A percentile compares a stretch with the other conserved stretches of the same genome.
phyloP scores from a whole-genome alignment of 768 basidiomycete genomes.

The Mycena galericulata region DNA sequence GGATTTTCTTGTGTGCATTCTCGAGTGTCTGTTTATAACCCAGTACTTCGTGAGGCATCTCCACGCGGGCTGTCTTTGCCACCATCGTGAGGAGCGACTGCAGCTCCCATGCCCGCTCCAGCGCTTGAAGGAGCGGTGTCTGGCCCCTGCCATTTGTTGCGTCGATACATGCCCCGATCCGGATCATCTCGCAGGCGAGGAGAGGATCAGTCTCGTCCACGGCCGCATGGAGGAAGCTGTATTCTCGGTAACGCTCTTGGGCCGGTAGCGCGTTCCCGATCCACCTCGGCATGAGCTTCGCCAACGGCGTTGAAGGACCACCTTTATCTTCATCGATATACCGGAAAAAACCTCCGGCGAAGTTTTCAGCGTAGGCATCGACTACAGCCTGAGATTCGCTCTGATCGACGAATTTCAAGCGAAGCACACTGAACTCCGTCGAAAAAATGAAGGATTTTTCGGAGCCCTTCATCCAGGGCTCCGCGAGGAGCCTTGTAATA shows the following conservation, averaged over 20 bases:
- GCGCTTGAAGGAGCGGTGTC: constrained; percentile 27
- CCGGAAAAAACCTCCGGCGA: too few species aligned
- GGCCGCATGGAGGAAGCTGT: constrained; percentile 26
- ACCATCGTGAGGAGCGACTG: background rate
- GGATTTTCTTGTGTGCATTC: constrained; percentile 6
- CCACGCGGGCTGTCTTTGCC: background rate
- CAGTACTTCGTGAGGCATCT: background rate
- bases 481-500: too few species aligned
- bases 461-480: too few species aligned
- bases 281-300: too few species aligned
- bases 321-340: too few species aligned
- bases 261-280: too few species aligned
- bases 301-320: too few species aligned
- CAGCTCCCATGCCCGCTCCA: constrained; percentile 19
- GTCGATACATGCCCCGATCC: constrained; percentile 10
- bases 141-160: constrained; percentile 11
- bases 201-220: constrained; percentile 21
- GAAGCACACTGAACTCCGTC: too few species aligned
- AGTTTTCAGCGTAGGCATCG: too few species aligned
- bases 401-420: too few species aligned
- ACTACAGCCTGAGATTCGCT: too few species aligned
- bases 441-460: too few species aligned
- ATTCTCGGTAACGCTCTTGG: constrained; percentile 5
- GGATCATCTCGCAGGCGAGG: constrained; percentile 25
- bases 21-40: constrained; percentile 1